Evolutionary conservation across 1,284 basidiomycete species (phyloP), one percentile per base, ranked within the genome.

Genomic region (Pascua sp.): DNA sequence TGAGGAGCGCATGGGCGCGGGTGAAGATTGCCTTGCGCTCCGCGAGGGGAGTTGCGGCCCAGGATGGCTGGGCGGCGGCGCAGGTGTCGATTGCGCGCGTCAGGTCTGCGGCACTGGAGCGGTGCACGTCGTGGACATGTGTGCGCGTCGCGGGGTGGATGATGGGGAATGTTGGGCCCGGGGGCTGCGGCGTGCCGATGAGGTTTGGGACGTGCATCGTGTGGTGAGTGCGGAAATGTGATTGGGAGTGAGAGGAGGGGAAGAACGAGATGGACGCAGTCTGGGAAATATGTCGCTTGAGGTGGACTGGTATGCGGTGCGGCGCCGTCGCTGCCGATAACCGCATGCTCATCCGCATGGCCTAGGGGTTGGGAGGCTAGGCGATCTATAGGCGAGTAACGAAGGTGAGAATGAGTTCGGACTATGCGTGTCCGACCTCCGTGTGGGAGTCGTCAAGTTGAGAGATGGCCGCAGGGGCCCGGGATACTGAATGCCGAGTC

Each of bases 81-180:
- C 55, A 55, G 3, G 49, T 38, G 1, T 51, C 48, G 12, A 66
- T 39, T 4, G 63, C 60, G 9, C 13, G 32, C 4, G 45, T 41
- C 11, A 66, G 12, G 47, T 64, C 62, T 1, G 17, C 47, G 1
- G 43, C n/a, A 5, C 43, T 56, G 0, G 53, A 47, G 11, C 48
- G 37, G 49, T 64, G 51, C 0, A 63, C 63, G 0, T 37, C 9
- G 53, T 64, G 61, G 5, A 50, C 55, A 3, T 47, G 13, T 10
- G 24, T 16, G 11, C 51, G 48, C 0, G 59, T 59, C 38, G 49
- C 56, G 2, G 64, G 64, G 51, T 65, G 59, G 9, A 51, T 43
- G 9, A 65, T 57, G n/a, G 53, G 24, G 37, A 42, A 62, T 0
- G 57, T 62, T n/a, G 49, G 36, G 0, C 40, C 43, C 1, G 54